Evolutionary conservation across 2,329 filamentous ascomycete genomes (phyloP).

Genomic region (Aspergillus udagawae): DNA sequence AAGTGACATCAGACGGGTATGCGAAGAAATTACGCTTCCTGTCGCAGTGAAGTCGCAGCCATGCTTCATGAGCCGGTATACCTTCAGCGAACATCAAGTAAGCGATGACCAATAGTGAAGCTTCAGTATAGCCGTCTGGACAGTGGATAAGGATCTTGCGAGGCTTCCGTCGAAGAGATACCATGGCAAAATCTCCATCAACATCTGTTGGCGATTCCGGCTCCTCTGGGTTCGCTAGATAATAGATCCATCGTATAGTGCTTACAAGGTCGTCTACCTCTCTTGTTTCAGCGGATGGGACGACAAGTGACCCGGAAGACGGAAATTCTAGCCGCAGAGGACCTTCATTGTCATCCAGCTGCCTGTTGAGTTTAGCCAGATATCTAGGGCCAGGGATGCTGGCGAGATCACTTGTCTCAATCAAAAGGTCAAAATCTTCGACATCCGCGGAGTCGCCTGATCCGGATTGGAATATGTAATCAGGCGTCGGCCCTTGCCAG

Average conservation of each 20-base stretch:
- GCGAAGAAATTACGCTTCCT: slow-evolving; percentile 93
- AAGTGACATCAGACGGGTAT: slow-evolving; percentile 81
- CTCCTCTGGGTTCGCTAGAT: slow-evolving; percentile 64
- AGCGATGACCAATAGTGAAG: slow-evolving; percentile 79
- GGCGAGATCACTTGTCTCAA: slow-evolving; percentile 85
- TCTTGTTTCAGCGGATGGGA: slow-evolving; percentile 74
- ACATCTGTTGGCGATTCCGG: slow-evolving; percentile 40
- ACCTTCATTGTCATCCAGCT: slow-evolving; percentile 46
- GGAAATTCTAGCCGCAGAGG: slow-evolving; percentile 73
- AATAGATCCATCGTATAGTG: slow-evolving; percentile 86
- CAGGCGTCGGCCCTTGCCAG: slow-evolving; percentile 83
- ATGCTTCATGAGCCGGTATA: slow-evolving; percentile 74
- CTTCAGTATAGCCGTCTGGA: slow-evolving; percentile 93
- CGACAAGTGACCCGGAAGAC: slow-evolving; percentile 86
- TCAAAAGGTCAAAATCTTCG: slow-evolving; percentile 70
- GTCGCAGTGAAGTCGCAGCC: slow-evolving; percentile 76
- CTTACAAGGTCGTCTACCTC: slow-evolving; percentile 83
- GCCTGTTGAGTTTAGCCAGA: slow-evolving; percentile 60
- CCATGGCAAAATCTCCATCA: slow-evolving; percentile 57
- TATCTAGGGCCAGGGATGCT: slow-evolving; percentile 66
- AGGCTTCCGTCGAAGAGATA: slow-evolving; percentile 37
- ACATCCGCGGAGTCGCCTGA: slow-evolving; percentile 46
- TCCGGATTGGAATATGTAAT: slow-evolving; percentile 51
- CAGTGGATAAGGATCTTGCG: slow-evolving; percentile 85
- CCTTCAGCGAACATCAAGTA: slow-evolving; percentile 93